Evolutionary conservation across 768 basidiomycete genomes (phyloP), one percentile per base, ranked within the genome.

Genomic region (Piloderma croceum): DNA sequence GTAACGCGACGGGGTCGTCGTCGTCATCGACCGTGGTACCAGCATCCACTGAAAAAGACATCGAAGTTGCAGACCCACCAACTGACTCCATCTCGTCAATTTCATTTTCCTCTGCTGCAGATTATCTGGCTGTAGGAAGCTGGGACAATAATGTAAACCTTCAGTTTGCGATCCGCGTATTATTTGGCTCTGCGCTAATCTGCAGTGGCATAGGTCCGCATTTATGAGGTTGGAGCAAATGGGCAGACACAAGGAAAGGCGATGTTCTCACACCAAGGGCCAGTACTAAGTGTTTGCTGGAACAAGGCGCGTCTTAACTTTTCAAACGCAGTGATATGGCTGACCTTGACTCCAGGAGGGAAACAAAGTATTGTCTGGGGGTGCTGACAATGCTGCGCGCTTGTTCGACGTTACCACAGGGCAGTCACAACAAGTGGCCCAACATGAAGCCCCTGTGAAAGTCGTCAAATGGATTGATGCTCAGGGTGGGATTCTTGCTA

Each of bases 311-410:
- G 76, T 61, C 10, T 12, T 20, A 23, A 17, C 10, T 23, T 18
- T n/a, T 6, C n/a, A 25, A 12, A n/a, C n/a, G n/a, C 39, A 10
- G 6, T 29, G 5, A 35, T 36, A 25, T 35, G 27, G 36, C 38
- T 42, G 20, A 21, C 37, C 24, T 31, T 33, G 34, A 44, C 41
- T 43, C 34, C 48, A 94, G 91, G 87, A 91, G 42, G 93, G 93
- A 15, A 83, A 77, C 53, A 90, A 91, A 66, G 71, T 93, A 25
- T 78, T 96, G 48, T 96, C 92, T 10, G 90, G 85, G 4, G 93
- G 94, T 35, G 88, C 88, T 6, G 94, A 99, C 69, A 96, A 97
- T 60, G 85, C 89, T 1, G 94, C 79, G n/a, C 81, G 90, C 44
- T 84, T 90, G 79, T 93, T 83, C 61, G 94, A 98, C 59, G 72